Evolutionary conservation across 768 basidiomycete genomes (phyloP).

Genomic region (Boletus edulis): DNA sequence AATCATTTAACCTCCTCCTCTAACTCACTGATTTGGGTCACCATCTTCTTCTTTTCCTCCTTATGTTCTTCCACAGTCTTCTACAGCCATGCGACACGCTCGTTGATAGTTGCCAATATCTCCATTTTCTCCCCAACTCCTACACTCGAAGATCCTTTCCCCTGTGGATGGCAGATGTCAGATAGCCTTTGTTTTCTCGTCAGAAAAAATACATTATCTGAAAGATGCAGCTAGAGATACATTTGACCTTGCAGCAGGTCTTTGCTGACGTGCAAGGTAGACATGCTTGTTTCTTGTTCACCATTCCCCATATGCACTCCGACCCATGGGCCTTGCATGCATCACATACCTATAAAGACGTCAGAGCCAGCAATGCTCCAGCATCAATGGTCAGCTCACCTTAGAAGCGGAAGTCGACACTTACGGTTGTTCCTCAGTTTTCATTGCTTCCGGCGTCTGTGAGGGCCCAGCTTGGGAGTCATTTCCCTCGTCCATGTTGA

Average conservation of each 20-base stretch:
- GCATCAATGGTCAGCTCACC: no score
- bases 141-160: neutral
- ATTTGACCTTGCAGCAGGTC: neutral
- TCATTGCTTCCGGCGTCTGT: no score
- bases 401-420: no score
- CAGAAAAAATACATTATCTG: no score
- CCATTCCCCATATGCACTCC: neutral
- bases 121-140: neutral
- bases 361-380: no score
- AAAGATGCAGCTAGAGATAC: neutral
- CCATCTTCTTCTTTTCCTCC: neutral
- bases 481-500: no score
- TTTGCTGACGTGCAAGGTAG: neutral
- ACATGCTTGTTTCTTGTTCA: neutral
- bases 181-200: neutral
- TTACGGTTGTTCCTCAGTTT: no score
- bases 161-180: neutral
- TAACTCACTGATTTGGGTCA: neutral
- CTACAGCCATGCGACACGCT: neutral
- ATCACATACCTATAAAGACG: neutral
- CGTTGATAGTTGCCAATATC: no score
- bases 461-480: no score
- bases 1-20: neutral
- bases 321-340: neutral
- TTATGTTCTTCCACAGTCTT: neutral